Conservation (phyloP, 2,329 filamentous ascomycete species). For the Penicillium polonicum region DNA sequence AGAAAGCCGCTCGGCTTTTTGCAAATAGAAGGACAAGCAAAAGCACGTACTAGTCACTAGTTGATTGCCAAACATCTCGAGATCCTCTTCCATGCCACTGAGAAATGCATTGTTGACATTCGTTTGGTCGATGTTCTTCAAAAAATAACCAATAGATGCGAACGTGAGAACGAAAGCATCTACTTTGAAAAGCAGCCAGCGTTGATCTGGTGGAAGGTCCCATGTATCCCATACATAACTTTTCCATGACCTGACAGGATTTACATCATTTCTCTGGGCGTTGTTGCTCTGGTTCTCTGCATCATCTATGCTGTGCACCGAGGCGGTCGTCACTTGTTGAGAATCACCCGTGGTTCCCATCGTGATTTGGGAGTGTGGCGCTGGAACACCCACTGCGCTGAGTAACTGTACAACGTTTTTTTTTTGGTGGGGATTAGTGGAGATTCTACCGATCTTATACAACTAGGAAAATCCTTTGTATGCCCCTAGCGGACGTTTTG, state of each 20-base stretch:
- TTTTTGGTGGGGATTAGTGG: background rate
- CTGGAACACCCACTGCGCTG: background rate
- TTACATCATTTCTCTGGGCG: background rate
- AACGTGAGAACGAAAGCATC: conserved; percentile 30
- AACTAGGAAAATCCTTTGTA: background rate
- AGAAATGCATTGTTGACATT: conserved; percentile 47
- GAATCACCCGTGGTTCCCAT: background rate
- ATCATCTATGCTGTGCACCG: conserved; percentile 1
- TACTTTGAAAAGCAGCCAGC: conserved; percentile 32
- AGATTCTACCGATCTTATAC: background rate
- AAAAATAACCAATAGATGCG: conserved; percentile 31
- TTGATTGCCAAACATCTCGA: conserved; percentile 37
- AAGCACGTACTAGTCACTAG: conserved; percentile 33
- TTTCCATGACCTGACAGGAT: conserved; percentile 19
- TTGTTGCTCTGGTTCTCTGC: background rate
- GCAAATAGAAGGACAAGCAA: background rate
- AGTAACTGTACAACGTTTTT: no score
- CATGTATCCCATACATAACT: conserved; percentile 26
- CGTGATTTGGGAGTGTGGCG: background rate
- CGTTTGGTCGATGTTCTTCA: conserved; percentile 40
- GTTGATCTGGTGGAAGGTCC: conserved; percentile 23
- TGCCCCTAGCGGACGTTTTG: background rate
- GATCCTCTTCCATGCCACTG: conserved; percentile 39
- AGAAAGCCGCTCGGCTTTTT: no score
- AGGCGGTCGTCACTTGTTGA: background rate